These are phyloP conservation scores for Solanum gandarillasii DNA, from an alignment of 257 asterid species.

Conservation along the genomic window DNA sequence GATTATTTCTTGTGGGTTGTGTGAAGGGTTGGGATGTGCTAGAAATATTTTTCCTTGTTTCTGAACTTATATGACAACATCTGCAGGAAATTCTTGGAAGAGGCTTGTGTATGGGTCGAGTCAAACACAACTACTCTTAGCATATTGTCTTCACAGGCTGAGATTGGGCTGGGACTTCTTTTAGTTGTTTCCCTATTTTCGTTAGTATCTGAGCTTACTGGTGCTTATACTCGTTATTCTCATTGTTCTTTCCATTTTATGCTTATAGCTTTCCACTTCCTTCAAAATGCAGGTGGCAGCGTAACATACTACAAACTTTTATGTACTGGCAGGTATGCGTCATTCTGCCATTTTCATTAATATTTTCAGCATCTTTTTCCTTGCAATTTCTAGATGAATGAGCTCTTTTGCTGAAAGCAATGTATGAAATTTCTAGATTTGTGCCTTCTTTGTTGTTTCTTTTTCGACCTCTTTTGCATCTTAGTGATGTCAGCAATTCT, in stretches of 20 bases:
- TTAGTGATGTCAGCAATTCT: background rate
- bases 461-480: background rate
- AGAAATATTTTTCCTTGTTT: background rate
- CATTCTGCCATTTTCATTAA: background rate
- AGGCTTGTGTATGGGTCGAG: slow-evolving; percentile 90
- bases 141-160: slow-evolving; percentile 82
- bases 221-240: slow-evolving; percentile 21
- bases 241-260: background rate
- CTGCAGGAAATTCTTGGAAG: slow-evolving; percentile 88
- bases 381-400: background rate
- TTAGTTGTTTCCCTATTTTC: background rate
- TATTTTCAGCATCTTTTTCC: background rate
- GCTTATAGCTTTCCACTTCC: background rate
- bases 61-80: slow-evolving; percentile 12
- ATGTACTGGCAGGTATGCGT: slow-evolving; percentile 87
- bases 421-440: background rate
- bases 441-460: background rate
- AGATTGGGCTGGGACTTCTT: slow-evolving; percentile 20
- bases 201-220: background rate
- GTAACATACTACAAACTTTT: slow-evolving; percentile 72
- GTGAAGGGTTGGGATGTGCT: background rate
- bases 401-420: background rate
- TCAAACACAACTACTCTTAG: slow-evolving; percentile 72
- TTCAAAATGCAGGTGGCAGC: slow-evolving; percentile 69
- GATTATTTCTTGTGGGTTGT: background rate